Evolutionary conservation across 352 stramenopile species (phyloP).

Genomic region (Globisporangium canariense): DNA sequence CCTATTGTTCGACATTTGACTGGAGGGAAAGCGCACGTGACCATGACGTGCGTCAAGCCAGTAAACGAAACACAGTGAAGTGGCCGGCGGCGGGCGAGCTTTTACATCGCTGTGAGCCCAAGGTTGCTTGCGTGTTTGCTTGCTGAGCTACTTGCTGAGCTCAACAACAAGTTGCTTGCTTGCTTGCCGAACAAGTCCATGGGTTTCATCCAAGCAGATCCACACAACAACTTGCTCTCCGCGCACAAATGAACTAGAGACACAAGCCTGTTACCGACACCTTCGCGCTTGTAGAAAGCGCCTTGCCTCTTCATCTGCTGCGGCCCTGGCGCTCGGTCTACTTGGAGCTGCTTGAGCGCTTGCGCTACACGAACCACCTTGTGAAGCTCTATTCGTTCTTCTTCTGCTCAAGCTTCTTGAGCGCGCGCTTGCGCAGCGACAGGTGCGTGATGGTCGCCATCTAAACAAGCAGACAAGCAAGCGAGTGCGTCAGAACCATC

Average conservation of each 20-base stretch:
- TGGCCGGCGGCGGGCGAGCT: no score
- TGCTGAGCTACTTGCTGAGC: no score
- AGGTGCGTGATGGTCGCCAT: slow-evolving; percentile 73
- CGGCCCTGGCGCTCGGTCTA: background rate
- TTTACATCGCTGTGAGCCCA: no score
- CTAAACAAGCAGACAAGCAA: slow-evolving; percentile 20
- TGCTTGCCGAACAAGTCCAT: background rate
- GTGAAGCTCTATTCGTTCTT: slow-evolving; percentile 59
- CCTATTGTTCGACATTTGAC: slow-evolving; percentile 1
- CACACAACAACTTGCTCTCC: background rate
- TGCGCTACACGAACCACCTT: background rate
- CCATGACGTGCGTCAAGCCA: background rate
- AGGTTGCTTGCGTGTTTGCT: background rate
- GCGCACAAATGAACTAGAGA: background rate
- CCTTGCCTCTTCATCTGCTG: background rate
- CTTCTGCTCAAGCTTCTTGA: slow-evolving; percentile 87
- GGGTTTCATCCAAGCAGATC: background rate
- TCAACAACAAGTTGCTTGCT: no score
- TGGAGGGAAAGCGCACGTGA: background rate
- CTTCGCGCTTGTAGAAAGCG: background rate
- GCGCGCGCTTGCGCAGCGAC: slow-evolving; percentile 76
- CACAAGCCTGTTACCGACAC: background rate
- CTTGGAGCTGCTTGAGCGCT: background rate
- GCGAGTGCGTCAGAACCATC: background rate
- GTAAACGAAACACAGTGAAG: no score